Percentiles rank a stretch among this genome's conserved stretches.
Conservation (phyloP, 1,284 basidiomycete genomes). For the Dichomitus squalens region DNA sequence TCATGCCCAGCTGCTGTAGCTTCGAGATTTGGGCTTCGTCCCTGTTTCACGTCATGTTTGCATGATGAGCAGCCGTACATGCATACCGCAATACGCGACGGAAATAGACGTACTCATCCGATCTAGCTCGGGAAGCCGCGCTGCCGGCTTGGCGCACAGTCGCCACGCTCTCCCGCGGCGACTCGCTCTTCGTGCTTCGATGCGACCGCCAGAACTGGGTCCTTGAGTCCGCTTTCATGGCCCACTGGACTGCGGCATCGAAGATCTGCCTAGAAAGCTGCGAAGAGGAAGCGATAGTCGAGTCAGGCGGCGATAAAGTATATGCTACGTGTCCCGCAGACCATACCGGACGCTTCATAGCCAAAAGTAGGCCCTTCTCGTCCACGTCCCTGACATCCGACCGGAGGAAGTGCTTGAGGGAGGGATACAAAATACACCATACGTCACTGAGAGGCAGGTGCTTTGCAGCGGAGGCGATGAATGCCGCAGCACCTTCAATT, state of each 20-base stretch:
- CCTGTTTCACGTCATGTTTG: conserved; percentile 39
- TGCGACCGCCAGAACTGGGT: conserved; percentile 76
- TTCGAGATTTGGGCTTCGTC: conserved; percentile 76
- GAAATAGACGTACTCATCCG: conserved; percentile 63
- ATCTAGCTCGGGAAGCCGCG: conserved; percentile 53
- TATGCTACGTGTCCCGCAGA: background rate
- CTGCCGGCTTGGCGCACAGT: conserved; percentile 56
- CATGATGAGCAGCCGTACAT: background rate
- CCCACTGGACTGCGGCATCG: conserved; percentile 87
- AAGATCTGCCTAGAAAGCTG: conserved; percentile 83
- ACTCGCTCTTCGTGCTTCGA: conserved; percentile 57
- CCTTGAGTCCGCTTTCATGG: conserved; percentile 71
- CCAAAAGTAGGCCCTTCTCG: conserved; percentile 72
- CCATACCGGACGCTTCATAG: conserved; percentile 79
- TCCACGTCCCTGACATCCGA: conserved; percentile 84
- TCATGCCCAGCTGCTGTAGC: conserved; percentile 84
- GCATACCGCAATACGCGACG: background rate
- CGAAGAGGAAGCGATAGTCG: background rate
- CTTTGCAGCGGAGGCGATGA: conserved; percentile 84
- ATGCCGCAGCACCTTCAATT: conserved; percentile 74
- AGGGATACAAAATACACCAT: conserved; percentile 97
- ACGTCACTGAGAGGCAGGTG: conserved; percentile 84
- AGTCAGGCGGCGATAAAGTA: background rate
- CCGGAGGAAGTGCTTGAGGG: conserved; percentile 82
- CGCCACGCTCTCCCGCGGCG: conserved; percentile 69